Evolutionary conservation across 371 early-diverging fungal species (phyloP).

Genomic region (Mortierella sp.): DNA sequence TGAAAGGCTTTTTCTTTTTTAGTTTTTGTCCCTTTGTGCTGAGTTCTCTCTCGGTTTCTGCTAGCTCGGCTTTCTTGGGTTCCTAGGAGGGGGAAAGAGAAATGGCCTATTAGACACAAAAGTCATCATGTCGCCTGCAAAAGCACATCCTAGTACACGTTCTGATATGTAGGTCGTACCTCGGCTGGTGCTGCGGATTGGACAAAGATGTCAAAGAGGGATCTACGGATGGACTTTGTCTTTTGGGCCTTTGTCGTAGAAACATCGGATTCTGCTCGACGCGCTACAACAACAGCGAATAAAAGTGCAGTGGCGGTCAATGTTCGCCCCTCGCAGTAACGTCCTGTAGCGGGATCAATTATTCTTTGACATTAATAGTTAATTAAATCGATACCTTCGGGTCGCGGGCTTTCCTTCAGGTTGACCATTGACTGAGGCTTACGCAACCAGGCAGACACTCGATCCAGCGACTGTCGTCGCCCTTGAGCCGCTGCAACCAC

Average conservation of each 20-base stretch:
- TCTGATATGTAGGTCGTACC: conserved; percentile 15
- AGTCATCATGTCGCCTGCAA: neutral
- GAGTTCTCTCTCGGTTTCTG: neutral
- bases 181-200: conserved; percentile 11
- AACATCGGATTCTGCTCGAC: conserved; percentile 13
- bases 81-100: neutral
- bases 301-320: neutral
- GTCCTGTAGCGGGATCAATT: neutral
- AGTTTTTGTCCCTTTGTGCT: conserved; percentile 7
- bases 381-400: conserved; percentile 18
- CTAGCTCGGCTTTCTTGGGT: neutral
- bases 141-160: neutral
- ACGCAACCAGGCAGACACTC: conserved; percentile 43
- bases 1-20: conserved; percentile 24
- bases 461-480: conserved; percentile 30
- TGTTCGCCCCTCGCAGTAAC: neutral
- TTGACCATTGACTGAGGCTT: conserved; percentile 48
- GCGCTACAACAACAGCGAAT: neutral
- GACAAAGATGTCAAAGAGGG: conserved; percentile 51
- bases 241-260: conserved; percentile 20
- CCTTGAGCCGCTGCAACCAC: conserved; percentile 16
- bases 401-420: conserved; percentile 26
- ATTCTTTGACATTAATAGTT: neutral
- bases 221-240: conserved; percentile 43
- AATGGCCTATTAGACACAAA: neutral